Percentiles rank a stretch among this genome's conserved stretches.
These are phyloP conservation scores for Cicer bijugum DNA, from an alignment of 306 rosid genomes.

Conservation along the genomic window DNA sequence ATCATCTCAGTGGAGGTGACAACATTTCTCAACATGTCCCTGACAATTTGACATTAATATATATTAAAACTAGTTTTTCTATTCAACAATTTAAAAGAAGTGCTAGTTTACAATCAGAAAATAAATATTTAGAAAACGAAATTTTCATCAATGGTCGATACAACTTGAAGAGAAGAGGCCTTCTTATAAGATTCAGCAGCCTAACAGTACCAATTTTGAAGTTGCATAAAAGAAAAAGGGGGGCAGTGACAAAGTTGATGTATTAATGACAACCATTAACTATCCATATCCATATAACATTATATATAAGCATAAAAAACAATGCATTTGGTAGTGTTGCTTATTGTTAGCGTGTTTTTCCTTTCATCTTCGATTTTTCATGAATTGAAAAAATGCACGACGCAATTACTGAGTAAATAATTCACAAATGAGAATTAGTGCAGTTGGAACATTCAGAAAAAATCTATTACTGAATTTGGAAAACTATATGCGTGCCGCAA, in stretches of 20 bases:
- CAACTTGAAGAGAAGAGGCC: slow-evolving; percentile 23
- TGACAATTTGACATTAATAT: slow-evolving; percentile 24
- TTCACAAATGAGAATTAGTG: slow-evolving; percentile 18
- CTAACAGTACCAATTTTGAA: neutral
- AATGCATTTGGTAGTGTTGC: neutral
- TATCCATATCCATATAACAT: neutral
- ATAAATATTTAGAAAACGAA: neutral
- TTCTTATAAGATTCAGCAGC: slow-evolving; percentile 34
- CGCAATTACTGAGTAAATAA: slow-evolving; percentile 8
- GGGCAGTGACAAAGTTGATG: neutral
- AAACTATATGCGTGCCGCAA: neutral
- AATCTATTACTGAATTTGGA: slow-evolving; percentile 15
- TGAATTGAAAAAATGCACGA: slow-evolving; percentile 9
- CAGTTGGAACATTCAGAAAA: slow-evolving; percentile 27
- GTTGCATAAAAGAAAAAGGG: neutral
- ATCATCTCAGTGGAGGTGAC: neutral
- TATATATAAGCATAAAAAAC: neutral
- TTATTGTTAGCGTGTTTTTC: neutral
- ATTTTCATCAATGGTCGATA: slow-evolving; percentile 13
- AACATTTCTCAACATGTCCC: slow-evolving; percentile 15
- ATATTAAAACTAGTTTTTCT: slow-evolving; percentile 1
- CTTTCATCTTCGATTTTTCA: neutral
- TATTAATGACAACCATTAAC: neutral
- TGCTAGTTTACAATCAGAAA: slow-evolving; percentile 25
- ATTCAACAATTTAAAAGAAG: neutral